phyloP scores from a whole-genome alignment of 2,329 filamentous ascomycete genomes.

The Beauveria medogensis region DNA sequence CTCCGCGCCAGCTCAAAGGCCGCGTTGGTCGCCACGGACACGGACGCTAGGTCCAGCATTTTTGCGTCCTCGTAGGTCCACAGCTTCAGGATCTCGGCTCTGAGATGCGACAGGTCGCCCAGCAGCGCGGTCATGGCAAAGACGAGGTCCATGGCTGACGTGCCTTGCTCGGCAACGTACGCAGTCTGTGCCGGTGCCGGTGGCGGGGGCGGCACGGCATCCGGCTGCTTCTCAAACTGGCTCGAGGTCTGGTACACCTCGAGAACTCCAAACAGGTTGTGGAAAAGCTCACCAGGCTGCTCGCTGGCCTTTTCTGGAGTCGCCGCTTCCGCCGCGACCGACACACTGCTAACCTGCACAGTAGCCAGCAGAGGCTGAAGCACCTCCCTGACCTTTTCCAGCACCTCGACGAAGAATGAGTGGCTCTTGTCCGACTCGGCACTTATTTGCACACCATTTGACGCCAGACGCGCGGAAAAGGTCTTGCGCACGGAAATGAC shows the following conservation, averaged over 20 bases:
- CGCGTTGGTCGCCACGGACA: constrained; percentile 15
- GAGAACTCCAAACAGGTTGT: constrained; percentile 13
- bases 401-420: constrained; percentile 15
- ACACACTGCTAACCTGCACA: neutral
- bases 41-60: constrained; percentile 16
- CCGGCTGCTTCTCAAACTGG: constrained; percentile 14
- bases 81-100: constrained; percentile 9
- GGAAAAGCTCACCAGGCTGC: neutral
- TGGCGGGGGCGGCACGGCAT: neutral
- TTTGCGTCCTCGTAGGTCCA: constrained; percentile 2
- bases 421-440: constrained; percentile 10
- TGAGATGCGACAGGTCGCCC: constrained; percentile 9
- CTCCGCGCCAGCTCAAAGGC: constrained; percentile 16
- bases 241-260: constrained; percentile 15
- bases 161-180: constrained; percentile 13
- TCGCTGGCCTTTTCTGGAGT: neutral
- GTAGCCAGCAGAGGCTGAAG: constrained; percentile 14
- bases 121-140: constrained; percentile 14
- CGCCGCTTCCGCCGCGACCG: neutral
- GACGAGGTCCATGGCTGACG: constrained; percentile 8
- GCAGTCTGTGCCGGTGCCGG: neutral
- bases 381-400: constrained; percentile 15
- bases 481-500: constrained; percentile 15
- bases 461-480: constrained; percentile 11
- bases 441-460: neutral